Conservation (phyloP, 495 filamentous ascomycete genomes). For the Chaetomidium leptoderma region DNA sequence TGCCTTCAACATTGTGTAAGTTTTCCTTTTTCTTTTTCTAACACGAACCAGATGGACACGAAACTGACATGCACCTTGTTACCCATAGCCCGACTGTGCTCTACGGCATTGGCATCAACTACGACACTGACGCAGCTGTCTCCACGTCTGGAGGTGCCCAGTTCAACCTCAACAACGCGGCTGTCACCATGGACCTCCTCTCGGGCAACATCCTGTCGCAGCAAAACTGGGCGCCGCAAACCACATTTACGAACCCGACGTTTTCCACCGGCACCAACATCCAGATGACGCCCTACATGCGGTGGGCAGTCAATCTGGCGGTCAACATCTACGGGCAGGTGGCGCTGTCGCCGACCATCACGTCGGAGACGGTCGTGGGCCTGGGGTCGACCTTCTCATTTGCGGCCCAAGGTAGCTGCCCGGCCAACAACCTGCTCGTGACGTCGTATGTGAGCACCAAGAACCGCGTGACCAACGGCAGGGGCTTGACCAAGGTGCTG, state of each 20-base stretch:
- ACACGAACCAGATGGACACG: neutral
- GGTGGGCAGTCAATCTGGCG: neutral
- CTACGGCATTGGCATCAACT: conserved; percentile 6
- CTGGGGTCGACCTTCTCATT: neutral
- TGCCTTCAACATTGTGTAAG: conserved; percentile 1
- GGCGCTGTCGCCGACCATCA: conserved; percentile 2
- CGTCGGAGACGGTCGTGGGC: neutral
- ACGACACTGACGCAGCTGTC: neutral
- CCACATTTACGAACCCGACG: conserved; percentile 1
- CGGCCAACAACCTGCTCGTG: conserved; percentile 2
- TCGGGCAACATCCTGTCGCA: conserved; percentile 7
- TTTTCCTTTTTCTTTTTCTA: neutral
- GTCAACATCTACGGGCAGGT: conserved; percentile 2
- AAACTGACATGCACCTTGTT: no score
- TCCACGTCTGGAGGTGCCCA: conserved; percentile 1
- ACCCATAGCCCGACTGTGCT: neutral
- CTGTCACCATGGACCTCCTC: conserved; percentile 6
- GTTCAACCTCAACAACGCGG: conserved; percentile 2
- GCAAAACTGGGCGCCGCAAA: conserved; percentile 8
- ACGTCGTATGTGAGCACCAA: conserved; percentile 4
- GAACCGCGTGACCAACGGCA: neutral
- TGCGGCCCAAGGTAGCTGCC: neutral
- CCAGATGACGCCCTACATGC: neutral
- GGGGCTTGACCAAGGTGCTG: neutral
- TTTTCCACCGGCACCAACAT: conserved; percentile 4